Evolutionary conservation across 2,329 filamentous ascomycete species (phyloP).

Genomic region (Colletotrichum paranaense): DNA sequence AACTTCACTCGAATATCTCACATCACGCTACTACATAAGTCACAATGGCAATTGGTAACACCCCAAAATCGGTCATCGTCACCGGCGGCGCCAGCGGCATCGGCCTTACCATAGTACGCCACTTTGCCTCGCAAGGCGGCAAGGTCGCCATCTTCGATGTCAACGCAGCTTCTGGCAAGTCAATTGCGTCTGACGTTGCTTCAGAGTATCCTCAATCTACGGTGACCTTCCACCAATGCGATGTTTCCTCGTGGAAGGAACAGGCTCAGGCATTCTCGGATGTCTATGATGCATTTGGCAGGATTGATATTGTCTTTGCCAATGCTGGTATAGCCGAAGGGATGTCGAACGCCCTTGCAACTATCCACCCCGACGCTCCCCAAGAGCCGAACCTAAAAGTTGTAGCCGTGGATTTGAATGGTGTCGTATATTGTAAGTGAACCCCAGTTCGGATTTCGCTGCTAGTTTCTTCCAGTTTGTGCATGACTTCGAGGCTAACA

Average conservation of each 20-base stretch:
- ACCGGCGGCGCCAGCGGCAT: conserved; percentile 51
- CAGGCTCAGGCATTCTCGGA: conserved; percentile 42
- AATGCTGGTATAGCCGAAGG: conserved; percentile 19
- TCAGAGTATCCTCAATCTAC: conserved; percentile 40
- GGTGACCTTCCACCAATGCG: conserved; percentile 46
- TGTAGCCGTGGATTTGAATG: background rate
- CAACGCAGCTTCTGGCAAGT: conserved; percentile 40
- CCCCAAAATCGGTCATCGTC: conserved; percentile 42
- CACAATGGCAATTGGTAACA: background rate
- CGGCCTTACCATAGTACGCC: conserved; percentile 46
- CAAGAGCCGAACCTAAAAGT: background rate
- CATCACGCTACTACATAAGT: background rate
- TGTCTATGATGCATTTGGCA: background rate
- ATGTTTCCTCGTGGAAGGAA: conserved; percentile 50
- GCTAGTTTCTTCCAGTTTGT: background rate
- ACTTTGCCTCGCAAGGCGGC: conserved; percentile 48
- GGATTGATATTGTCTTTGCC: conserved; percentile 32
- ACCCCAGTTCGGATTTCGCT: background rate
- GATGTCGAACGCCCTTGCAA: background rate
- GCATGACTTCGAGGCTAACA: background rate
- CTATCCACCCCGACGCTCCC: background rate
- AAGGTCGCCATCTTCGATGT: conserved; percentile 49
- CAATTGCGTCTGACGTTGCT: conserved; percentile 40
- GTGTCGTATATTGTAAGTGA: background rate
- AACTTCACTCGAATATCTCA: no score